These are phyloP conservation scores for Epichloe sibirici DNA, from an alignment of 2,329 filamentous ascomycete genomes.

Conservation along the genomic window DNA sequence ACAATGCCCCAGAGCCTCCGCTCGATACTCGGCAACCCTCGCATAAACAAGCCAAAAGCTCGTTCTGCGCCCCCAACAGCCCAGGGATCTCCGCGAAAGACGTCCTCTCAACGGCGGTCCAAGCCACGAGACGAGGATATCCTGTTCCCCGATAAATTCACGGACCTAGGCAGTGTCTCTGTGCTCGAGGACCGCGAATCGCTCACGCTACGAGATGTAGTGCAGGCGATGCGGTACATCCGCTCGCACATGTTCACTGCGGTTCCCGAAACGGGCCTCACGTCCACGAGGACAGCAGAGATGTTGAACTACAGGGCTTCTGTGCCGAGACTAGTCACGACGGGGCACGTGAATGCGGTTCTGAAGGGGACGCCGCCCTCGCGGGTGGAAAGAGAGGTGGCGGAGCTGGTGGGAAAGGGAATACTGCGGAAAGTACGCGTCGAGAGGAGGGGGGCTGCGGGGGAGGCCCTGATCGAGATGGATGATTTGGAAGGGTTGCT, in stretches of 20 bases:
- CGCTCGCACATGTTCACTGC: slow-evolving; percentile 50
- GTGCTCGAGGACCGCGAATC: slow-evolving; percentile 37
- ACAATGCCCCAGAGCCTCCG: slow-evolving; percentile 21
- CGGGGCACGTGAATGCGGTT: slow-evolving; percentile 54
- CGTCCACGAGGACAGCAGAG: slow-evolving; percentile 48
- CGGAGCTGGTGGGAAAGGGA: slow-evolving; percentile 44
- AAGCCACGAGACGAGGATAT: slow-evolving; percentile 14
- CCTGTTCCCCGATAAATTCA: slow-evolving; percentile 35
- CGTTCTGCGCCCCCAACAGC: slow-evolving; percentile 5
- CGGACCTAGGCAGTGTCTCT: slow-evolving; percentile 46
- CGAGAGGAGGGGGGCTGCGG: slow-evolving; percentile 45
- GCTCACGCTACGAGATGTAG: slow-evolving; percentile 45
- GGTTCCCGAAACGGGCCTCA: slow-evolving; percentile 52
- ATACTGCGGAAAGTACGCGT: slow-evolving; percentile 50
- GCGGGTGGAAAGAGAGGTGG: slow-evolving; percentile 54
- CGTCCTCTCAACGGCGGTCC: slow-evolving; percentile 9
- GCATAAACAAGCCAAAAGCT: slow-evolving; percentile 21
- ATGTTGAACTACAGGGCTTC: slow-evolving; percentile 47
- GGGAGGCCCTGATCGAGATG: slow-evolving; percentile 54
- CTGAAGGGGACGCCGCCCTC: slow-evolving; percentile 43
- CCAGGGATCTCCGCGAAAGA: slow-evolving; percentile 10
- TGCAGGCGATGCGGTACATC: slow-evolving; percentile 53
- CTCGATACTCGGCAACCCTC: slow-evolving; percentile 26
- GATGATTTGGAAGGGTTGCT: slow-evolving; percentile 42
- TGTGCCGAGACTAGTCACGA: slow-evolving; percentile 52